Evolutionary conservation across 805 yeast genomes (phyloP), one percentile per base, ranked within the genome.

Genomic region (Tetrapisispora fleetii): DNA sequence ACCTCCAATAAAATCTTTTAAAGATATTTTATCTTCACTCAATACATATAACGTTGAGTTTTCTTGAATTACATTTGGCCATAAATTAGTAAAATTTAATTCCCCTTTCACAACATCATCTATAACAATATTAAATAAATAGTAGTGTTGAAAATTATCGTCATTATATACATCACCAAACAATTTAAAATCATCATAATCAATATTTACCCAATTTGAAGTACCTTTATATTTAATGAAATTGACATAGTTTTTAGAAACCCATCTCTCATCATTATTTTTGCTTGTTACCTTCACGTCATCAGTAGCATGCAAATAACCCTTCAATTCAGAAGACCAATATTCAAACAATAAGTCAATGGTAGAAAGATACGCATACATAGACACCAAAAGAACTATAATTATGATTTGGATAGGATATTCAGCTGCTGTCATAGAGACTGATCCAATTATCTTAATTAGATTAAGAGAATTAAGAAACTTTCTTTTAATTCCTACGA

Each of bases 321-420:
- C 32, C 18, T 41, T 52, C 6, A 54, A 53, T 65, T 58, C 62
- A 65, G 51, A 52, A 49, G 51, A 59, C 74, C 50, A 79, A 41
- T 60, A 59, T 49, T 53, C 75, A 47, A 76, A 69, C 61, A 81
- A 83, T 51, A 81, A 80, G 54, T 83, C 86, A 35, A 84, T 79
- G 3, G 82, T 76, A 3, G 90, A 76, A 49, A 90, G 73, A 64
- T 90, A 91, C 9, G 91, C 83, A 46, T 85, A 68, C 2, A 95
- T 83, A 2, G 95, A 95, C 36, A 87, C 63, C 43, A 89, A 67
- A 13, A 91, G 75, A 5, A 88, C 77, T 49, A 79, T 59, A 43
- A 88, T 78, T 47, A 90, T 81, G 47, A 88, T 76, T 65, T 90
- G 98, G 55, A 91, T 85, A n/a, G 99, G 99, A 60, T 81, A 76